These are phyloP conservation scores for Beauveria scarabaeidicola DNA, from an alignment of 2,329 filamentous ascomycete genomes.

Conservation along the genomic window DNA sequence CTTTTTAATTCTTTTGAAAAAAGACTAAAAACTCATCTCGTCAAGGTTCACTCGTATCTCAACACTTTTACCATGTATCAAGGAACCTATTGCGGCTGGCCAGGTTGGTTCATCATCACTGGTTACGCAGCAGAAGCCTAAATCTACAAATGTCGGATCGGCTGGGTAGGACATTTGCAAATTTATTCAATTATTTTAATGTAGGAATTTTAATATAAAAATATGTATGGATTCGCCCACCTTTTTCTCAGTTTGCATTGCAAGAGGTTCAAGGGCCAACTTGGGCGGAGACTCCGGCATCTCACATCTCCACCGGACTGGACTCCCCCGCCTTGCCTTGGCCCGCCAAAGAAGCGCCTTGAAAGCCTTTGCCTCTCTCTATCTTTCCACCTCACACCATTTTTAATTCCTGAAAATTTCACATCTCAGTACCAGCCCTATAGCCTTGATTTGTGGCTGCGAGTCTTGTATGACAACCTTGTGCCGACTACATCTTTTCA, in stretches of 20 bases:
- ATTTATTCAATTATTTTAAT: too few relatives aligned
- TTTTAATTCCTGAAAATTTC: not conserved
- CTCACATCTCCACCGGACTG: not conserved
- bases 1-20: not conserved
- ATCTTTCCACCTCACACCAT: not conserved
- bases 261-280: not conserved
- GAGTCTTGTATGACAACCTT: not conserved
- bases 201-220: too few relatives aligned
- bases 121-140: too few relatives aligned
- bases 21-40: too few relatives aligned
- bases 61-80: too few relatives aligned
- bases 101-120: too few relatives aligned
- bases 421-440: not conserved
- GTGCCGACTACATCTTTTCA: not conserved
- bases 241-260: not conserved
- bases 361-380: too few relatives aligned
- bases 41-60: too few relatives aligned
- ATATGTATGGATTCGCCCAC: too few relatives aligned
- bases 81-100: too few relatives aligned
- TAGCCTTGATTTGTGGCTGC: not conserved
- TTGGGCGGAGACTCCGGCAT: not conserved
- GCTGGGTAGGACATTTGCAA: too few relatives aligned
- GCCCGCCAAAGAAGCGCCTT: not conserved
- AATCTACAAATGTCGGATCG: too few relatives aligned
- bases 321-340: not conserved